phyloP scores from a whole-genome alignment of 1,139 yeast species.

The Eremothecium coryli region DNA sequence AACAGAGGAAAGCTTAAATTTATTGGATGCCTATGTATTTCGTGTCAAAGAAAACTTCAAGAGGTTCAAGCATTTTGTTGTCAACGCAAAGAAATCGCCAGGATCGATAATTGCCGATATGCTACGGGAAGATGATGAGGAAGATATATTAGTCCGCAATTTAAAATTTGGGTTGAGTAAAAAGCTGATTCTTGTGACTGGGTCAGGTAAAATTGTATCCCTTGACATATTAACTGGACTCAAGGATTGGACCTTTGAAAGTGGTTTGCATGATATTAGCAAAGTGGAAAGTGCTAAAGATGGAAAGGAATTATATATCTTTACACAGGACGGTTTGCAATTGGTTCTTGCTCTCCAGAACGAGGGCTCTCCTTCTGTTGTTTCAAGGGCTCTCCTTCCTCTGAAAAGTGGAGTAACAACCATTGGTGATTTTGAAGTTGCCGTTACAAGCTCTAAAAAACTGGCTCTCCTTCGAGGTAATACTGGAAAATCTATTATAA shows the following conservation, averaged over 20 bases:
- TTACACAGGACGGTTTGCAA: slow-evolving; percentile 25
- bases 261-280: slow-evolving; percentile 19
- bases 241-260: slow-evolving; percentile 36
- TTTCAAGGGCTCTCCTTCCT: background rate
- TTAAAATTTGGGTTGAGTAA: slow-evolving; percentile 43
- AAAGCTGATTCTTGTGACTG: slow-evolving; percentile 38
- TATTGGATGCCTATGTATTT: slow-evolving; percentile 36
- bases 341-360: slow-evolving; percentile 10
- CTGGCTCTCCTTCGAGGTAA: background rate
- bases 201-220: slow-evolving; percentile 37
- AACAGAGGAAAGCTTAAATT: slow-evolving; percentile 33
- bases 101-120: slow-evolving; percentile 21
- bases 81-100: slow-evolving; percentile 16
- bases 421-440: slow-evolving; percentile 12
- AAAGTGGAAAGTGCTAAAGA: slow-evolving; percentile 16
- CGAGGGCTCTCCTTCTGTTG: slow-evolving; percentile 8
- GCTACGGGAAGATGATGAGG: slow-evolving; percentile 17
- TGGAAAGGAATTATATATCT: slow-evolving; percentile 18
- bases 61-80: slow-evolving; percentile 15
- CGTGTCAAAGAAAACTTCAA: slow-evolving; percentile 36
- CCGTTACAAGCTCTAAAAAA: slow-evolving; percentile 7
- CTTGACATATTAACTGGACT: slow-evolving; percentile 37
- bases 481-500: slow-evolving; percentile 12
- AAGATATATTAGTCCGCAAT: slow-evolving; percentile 16
- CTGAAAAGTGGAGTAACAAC: slow-evolving; percentile 1